These are phyloP conservation scores for Lyophyllum decastes DNA, from an alignment of 768 basidiomycete genomes.

Conservation along the genomic window DNA sequence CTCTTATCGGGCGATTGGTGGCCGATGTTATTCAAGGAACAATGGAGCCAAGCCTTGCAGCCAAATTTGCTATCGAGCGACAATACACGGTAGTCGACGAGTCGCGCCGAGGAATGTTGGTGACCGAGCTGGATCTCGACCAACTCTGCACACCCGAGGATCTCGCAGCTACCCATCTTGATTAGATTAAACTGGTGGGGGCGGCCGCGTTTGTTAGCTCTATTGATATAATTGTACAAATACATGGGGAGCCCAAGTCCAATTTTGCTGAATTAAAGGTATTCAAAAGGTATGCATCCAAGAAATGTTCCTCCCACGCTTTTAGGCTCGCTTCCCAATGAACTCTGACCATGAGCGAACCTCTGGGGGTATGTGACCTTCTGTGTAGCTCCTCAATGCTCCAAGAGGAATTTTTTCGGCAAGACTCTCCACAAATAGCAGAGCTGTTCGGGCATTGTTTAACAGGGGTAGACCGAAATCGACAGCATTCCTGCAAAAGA, in stretches of 20 bases:
- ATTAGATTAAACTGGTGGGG: background rate
- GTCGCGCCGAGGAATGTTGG: slow-evolving; percentile 9
- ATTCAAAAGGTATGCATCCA: slow-evolving; percentile 9
- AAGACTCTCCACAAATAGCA: slow-evolving; percentile 88
- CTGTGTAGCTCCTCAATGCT: slow-evolving; percentile 74
- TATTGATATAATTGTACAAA: slow-evolving; percentile 15
- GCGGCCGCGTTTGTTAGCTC: background rate
- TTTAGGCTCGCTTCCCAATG: slow-evolving; percentile 68
- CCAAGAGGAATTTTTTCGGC: slow-evolving; percentile 83
- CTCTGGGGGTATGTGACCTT: slow-evolving; percentile 88
- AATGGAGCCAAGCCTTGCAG: slow-evolving; percentile 48
- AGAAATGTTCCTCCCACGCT: background rate
- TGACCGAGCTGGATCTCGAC: slow-evolving; percentile 42
- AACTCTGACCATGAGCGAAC: slow-evolving; percentile 93
- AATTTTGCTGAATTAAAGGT: slow-evolving; percentile 18
- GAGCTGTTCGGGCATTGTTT: slow-evolving; percentile 87
- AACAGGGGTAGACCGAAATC: slow-evolving; percentile 93
- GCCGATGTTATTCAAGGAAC: slow-evolving; percentile 70
- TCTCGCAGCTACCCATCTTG: slow-evolving; percentile 20
- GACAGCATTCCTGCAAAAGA: slow-evolving; percentile 73
- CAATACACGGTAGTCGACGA: slow-evolving; percentile 29
- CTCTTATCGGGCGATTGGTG: slow-evolving; percentile 78
- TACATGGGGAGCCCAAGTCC: slow-evolving; percentile 19
- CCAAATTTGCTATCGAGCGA: slow-evolving; percentile 69
- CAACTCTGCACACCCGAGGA: slow-evolving; percentile 54